These are phyloP conservation scores for Camelina sativa DNA, from an alignment of 345 rosid genomes.

Conservation along the genomic window DNA sequence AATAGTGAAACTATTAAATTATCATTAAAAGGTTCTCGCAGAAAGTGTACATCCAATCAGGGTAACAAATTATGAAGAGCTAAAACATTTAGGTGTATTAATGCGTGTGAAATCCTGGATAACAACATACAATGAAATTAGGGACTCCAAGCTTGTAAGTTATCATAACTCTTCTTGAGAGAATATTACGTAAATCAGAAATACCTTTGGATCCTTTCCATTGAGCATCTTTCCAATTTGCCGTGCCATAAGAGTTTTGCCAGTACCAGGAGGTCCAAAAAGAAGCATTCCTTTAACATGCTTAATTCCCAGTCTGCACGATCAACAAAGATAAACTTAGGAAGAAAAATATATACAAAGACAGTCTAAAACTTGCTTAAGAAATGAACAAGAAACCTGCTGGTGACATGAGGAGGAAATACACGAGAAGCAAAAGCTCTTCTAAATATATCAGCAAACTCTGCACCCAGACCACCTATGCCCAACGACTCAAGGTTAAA, in stretches of 20 bases:
- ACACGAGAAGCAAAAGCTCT: constrained; percentile 99
- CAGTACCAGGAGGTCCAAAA: constrained; percentile 98
- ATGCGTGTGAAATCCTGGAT: background rate
- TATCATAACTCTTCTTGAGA: constrained; percentile 14
- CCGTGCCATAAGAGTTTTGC: constrained; percentile 98
- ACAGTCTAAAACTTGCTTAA: constrained; percentile 27
- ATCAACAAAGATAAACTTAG: constrained; percentile 40
- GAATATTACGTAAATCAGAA: constrained; percentile 18
- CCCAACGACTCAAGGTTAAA: constrained; percentile 94
- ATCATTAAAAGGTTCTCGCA: too few relatives aligned
- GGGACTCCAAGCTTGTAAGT: constrained; percentile 20
- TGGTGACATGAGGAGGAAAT: constrained; percentile 94
- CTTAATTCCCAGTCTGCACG: constrained; percentile 90
- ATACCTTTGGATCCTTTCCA: constrained; percentile 98
- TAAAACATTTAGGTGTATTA: too few relatives aligned
- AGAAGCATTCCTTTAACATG: constrained; percentile 99
- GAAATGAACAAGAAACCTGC: constrained; percentile 58
- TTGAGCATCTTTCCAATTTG: constrained; percentile 99
- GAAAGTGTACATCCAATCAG: too few relatives aligned
- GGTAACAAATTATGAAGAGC: too few relatives aligned
- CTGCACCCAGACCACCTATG: constrained; percentile 98
- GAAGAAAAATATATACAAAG: constrained; percentile 27
- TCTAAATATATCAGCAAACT: constrained; percentile 97
- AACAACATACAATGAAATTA: background rate
- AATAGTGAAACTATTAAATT: too few relatives aligned